These are phyloP conservation scores for Calonectria pseudoturangicola DNA, from an alignment of 2,329 filamentous ascomycete species.

Conservation along the genomic window DNA sequence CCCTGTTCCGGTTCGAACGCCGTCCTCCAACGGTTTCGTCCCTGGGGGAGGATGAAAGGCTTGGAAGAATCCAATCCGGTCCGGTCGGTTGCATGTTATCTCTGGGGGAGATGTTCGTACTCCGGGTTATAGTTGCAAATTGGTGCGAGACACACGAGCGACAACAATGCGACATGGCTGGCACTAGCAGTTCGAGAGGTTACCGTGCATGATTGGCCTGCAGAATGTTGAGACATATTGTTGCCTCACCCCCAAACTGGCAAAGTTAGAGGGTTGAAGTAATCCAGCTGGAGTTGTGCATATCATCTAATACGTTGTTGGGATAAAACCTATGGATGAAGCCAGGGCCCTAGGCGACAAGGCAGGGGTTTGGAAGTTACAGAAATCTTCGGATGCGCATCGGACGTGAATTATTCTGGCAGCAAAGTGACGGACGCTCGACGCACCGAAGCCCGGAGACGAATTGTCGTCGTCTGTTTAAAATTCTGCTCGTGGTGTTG, in stretches of 20 bases:
- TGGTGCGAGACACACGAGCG: conserved; percentile 25
- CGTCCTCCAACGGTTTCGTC: conserved; percentile 37
- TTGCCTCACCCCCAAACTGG: conserved; percentile 26
- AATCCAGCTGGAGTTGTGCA: conserved; percentile 13
- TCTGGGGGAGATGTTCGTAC: conserved; percentile 23
- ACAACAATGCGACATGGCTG: not conserved
- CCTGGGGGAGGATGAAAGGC: conserved; percentile 26
- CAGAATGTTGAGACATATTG: conserved; percentile 30
- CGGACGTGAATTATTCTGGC: conserved; percentile 1
- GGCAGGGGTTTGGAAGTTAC: conserved; percentile 9
- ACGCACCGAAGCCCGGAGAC: conserved; percentile 28
- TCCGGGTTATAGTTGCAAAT: not conserved
- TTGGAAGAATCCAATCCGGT: conserved; percentile 14
- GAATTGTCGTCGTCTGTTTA: conserved; percentile 31
- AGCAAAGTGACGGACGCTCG: conserved; percentile 12
- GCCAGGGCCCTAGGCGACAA: not conserved
- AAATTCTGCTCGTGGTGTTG: conserved; percentile 33
- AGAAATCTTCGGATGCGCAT: not conserved
- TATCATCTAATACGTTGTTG: conserved; percentile 9
- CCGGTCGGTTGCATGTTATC: conserved; percentile 15
- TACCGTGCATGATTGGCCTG: conserved; percentile 20
- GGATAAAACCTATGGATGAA: conserved; percentile 7
- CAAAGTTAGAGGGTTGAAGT: conserved; percentile 24
- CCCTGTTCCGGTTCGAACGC: conserved; percentile 43
- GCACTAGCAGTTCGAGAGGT: conserved; percentile 2